Conservation (phyloP, 371 early-diverging fungal species). For the Gilbertella persicaria region DNA sequence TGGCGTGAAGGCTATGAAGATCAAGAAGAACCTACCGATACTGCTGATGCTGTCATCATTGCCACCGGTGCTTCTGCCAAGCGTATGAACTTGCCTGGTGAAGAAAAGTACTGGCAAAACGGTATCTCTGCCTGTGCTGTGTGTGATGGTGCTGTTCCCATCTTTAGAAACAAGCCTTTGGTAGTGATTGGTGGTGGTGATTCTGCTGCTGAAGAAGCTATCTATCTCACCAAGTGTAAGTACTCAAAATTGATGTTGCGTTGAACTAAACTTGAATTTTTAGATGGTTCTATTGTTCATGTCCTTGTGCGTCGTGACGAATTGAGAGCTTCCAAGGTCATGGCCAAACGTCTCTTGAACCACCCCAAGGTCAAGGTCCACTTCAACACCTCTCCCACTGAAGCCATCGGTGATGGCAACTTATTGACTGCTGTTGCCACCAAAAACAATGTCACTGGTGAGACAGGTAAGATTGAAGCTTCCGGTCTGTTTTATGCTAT, state of each 20-base stretch:
- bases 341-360: slow-evolving; percentile 84
- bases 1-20: slow-evolving; percentile 86
- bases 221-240: slow-evolving; percentile 88
- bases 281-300: slow-evolving; percentile 19
- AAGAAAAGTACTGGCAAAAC: slow-evolving; percentile 56
- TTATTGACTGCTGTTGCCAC: slow-evolving; percentile 76
- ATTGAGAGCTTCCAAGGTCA: slow-evolving; percentile 96
- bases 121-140: slow-evolving; percentile 99
- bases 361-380: slow-evolving; percentile 92
- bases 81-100: slow-evolving; percentile 77
- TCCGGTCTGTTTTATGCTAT: slow-evolving; percentile 99
- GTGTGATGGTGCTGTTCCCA: slow-evolving; percentile 98
- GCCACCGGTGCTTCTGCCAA: slow-evolving; percentile 99
- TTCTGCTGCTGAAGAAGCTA: slow-evolving; percentile 98
- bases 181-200: slow-evolving; percentile 99
- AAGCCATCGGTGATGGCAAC: slow-evolving; percentile 83
- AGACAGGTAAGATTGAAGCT: slow-evolving; percentile 68
- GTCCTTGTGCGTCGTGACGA: slow-evolving; percentile 92
- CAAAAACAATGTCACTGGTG: slow-evolving; percentile 69
- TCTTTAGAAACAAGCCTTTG: slow-evolving; percentile 92
- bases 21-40: slow-evolving; percentile 66
- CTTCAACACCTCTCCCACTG: slow-evolving; percentile 87
- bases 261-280: neutral
- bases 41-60: slow-evolving; percentile 87
- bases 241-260: too few species aligned